These are phyloP conservation scores for Symbiodinium natans DNA, from an alignment of 73 alveolate genomes.

Conservation along the genomic window DNA sequence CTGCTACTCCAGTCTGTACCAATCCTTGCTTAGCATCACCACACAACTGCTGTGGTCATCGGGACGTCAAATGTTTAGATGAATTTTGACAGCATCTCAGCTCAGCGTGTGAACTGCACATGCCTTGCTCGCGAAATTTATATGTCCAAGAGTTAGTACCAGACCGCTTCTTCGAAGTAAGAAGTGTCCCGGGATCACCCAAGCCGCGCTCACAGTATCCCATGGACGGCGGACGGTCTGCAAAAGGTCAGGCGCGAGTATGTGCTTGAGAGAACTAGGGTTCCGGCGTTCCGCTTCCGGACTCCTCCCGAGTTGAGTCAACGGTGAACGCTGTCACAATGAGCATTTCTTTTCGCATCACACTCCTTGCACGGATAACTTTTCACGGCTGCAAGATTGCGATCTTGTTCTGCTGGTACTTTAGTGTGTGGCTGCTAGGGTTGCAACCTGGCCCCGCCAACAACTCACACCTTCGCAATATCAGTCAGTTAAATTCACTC, in stretches of 20 bases:
- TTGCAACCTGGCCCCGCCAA: slow-evolving; percentile 32
- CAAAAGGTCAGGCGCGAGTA: slow-evolving; percentile 1
- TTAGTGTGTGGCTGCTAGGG: slow-evolving; percentile 19
- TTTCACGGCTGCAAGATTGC: not conserved
- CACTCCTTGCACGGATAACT: not conserved
- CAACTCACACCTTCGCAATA: not conserved
- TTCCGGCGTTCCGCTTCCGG: slow-evolving; percentile 21
- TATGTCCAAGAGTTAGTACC: not conserved
- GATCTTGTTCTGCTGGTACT: not conserved
- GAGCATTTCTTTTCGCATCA: not conserved
- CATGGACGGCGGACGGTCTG: slow-evolving; percentile 23
- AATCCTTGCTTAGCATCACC: not conserved
- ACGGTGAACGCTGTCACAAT: slow-evolving; percentile 13
- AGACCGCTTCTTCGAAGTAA: not conserved
- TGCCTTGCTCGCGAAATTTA: not conserved
- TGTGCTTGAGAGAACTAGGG: not conserved
- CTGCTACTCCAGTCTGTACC: not conserved
- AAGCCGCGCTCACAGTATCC: slow-evolving; percentile 9
- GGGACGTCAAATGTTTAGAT: not conserved
- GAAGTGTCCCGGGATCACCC: not conserved
- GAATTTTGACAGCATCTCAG: not conserved
- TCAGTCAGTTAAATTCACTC: not conserved
- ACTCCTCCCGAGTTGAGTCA: slow-evolving; percentile 19
- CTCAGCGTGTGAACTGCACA: not conserved
- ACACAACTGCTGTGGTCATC: not conserved